Evolutionary conservation across 225 moss, liverwort and hornwort genomes (phyloP).

Genomic region (Polytrichum formosum): DNA sequence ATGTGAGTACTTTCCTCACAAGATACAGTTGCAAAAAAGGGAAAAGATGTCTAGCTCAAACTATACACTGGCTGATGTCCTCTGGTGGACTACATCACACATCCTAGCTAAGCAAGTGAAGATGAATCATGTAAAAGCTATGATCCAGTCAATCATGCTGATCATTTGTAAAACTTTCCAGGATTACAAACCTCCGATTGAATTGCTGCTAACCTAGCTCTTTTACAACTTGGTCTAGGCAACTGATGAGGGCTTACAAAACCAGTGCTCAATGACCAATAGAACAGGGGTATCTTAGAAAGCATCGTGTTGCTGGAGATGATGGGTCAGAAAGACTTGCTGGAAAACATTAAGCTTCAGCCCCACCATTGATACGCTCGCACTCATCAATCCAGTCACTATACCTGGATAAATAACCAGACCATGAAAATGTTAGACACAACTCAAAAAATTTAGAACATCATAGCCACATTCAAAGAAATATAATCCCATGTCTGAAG

Average conservation of each 20-base stretch:
- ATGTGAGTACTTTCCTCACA: not conserved
- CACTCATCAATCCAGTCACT: conserved; percentile 61
- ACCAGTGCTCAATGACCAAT: not conserved
- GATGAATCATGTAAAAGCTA: not conserved
- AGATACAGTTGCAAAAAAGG: not conserved
- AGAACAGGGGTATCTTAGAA: not conserved
- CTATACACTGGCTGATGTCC: conserved; percentile 1
- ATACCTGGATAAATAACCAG: not conserved
- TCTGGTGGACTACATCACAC: not conserved
- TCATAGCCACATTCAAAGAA: too few relatives aligned
- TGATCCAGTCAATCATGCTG: not conserved
- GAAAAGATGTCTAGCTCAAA: not conserved
- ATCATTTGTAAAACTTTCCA: not conserved
- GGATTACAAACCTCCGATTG: not conserved
- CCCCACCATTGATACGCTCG: conserved; percentile 52
- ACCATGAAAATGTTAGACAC: too few relatives aligned
- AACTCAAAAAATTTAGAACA: too few relatives aligned
- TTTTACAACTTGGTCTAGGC: not conserved
- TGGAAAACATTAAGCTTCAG: conserved; percentile 26
- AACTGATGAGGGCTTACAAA: not conserved
- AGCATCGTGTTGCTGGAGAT: not conserved
- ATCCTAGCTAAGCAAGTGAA: not conserved
- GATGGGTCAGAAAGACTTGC: not conserved
- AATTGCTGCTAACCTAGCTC: not conserved
- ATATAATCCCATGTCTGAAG: too few relatives aligned